These are phyloP conservation scores for Protomyces arabidopsidicola DNA, from an alignment of 1,139 yeast species.

Conservation along the genomic window DNA sequence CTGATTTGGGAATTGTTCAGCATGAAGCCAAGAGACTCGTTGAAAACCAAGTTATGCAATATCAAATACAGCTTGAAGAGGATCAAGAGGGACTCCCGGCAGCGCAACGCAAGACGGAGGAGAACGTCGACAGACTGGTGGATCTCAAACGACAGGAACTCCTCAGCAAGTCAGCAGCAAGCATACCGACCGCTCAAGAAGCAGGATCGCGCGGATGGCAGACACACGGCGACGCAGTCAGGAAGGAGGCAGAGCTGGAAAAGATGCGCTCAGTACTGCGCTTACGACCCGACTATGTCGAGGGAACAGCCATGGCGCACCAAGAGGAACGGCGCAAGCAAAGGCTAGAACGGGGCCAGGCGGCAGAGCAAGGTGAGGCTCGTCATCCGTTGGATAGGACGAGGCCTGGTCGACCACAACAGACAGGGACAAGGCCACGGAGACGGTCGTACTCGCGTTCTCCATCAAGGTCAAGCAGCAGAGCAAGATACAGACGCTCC, in stretches of 20 bases:
- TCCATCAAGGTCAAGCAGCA: not conserved
- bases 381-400: not conserved
- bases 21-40: conserved; percentile 51
- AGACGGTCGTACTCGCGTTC: not conserved
- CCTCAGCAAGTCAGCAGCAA: not conserved
- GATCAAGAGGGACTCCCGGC: not conserved
- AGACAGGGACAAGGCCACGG: not conserved
- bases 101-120: not conserved
- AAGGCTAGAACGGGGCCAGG: not conserved
- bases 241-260: conserved; percentile 18
- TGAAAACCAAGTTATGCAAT: conserved; percentile 45
- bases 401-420: not conserved
- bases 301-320: conserved; percentile 16
- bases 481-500: not conserved
- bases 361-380: not conserved
- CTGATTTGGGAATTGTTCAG: conserved; percentile 43
- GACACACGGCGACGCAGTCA: conserved; percentile 22
- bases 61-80: conserved; percentile 10
- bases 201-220: conserved; percentile 6
- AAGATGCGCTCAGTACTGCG: conserved; percentile 22
- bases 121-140: not conserved
- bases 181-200: not conserved
- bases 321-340: not conserved
- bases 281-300: conserved; percentile 22
- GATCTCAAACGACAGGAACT: conserved; percentile 1